phyloP scores from a whole-genome alignment of 2,329 filamentous ascomycete genomes.

The Cercospora zeina region DNA sequence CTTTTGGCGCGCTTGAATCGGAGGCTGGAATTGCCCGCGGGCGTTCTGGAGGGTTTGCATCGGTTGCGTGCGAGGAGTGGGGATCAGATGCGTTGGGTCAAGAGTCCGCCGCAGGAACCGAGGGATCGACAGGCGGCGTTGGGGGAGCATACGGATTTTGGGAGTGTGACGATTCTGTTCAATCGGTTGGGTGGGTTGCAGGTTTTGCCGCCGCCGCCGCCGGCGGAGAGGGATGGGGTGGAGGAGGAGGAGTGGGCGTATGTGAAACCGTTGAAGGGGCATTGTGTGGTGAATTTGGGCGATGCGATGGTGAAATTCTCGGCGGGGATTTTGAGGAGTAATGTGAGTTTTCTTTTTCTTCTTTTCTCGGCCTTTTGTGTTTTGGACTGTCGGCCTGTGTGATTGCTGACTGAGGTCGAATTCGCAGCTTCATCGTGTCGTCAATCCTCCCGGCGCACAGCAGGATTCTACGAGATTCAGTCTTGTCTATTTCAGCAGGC shows the following conservation, averaged over 20 bases:
- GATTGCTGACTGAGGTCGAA: background rate
- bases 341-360: conserved; percentile 17
- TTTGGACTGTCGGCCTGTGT: background rate
- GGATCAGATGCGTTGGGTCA: conserved; percentile 57
- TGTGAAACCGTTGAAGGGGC: conserved; percentile 53
- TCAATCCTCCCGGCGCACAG: conserved; percentile 52
- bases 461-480: conserved; percentile 50
- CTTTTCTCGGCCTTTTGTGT: background rate
- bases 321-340: conserved; percentile 39
- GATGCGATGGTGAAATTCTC: conserved; percentile 52
- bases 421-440: conserved; percentile 49
- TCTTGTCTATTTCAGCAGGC: conserved; percentile 57
- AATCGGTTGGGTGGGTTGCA: conserved; percentile 59
- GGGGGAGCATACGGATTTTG: conserved; percentile 60
- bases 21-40: conserved; percentile 46
- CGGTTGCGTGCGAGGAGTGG: conserved; percentile 47
- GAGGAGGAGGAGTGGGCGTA: conserved; percentile 50
- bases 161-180: conserved; percentile 57
- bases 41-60: conserved; percentile 52
- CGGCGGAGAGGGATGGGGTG: conserved; percentile 2
- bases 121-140: conserved; percentile 47
- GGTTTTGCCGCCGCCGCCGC: conserved; percentile 49
- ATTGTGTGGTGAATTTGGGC: conserved; percentile 52
- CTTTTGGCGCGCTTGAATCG: conserved; percentile 50
- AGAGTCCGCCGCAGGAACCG: conserved; percentile 50